Evolutionary conservation across 2,329 filamentous ascomycete genomes (phyloP).

Genomic region (Trichoderma sp.): DNA sequence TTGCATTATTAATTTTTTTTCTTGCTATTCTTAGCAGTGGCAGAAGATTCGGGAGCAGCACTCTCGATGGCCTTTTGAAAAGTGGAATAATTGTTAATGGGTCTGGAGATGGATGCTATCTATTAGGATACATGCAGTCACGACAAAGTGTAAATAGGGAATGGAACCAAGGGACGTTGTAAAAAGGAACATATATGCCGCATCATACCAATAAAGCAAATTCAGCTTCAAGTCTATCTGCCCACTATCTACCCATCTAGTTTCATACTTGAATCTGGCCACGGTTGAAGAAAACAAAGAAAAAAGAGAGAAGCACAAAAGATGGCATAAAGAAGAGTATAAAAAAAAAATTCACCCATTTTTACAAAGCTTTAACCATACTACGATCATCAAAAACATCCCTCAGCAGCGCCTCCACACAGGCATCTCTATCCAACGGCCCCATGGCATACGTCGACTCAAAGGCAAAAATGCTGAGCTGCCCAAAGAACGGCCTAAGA

Average conservation of each 20-base stretch:
- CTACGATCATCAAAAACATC: constrained; percentile 82
- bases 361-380: constrained; percentile 62
- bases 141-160: background rate
- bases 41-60: background rate
- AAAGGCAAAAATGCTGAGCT: constrained; percentile 90
- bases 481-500: constrained; percentile 84
- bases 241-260: background rate
- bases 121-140: background rate
- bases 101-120: background rate
- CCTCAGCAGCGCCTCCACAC: constrained; percentile 65
- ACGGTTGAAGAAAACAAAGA: background rate
- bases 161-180: background rate
- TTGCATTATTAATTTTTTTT: background rate
- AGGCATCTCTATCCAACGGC: constrained; percentile 65
- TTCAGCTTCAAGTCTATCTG: constrained; percentile 6
- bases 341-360: constrained; percentile 29
- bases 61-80: background rate
- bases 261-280: background rate
- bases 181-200: background rate
- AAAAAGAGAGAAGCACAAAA: background rate
- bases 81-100: background rate
- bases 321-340: background rate
- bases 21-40: background rate
- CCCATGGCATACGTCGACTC: constrained; percentile 91
- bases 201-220: background rate